phyloP scores from a whole-genome alignment of 805 yeast genomes.

The Barnettozyma siamensis region DNA sequence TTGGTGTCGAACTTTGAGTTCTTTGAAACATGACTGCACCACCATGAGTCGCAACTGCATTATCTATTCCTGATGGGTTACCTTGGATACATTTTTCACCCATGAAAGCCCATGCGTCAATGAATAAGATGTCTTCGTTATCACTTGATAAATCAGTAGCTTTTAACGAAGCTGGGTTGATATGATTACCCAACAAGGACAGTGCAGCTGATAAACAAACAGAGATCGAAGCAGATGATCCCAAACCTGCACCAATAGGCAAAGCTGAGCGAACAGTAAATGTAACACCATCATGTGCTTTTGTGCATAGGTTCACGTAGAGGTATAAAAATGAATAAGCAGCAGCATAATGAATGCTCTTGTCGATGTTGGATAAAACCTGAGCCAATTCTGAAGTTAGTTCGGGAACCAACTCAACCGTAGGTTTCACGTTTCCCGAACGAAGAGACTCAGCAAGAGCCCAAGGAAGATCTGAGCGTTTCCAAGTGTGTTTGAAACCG shows the following conservation, averaged over 20 bases:
- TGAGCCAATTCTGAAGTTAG: slow-evolving; percentile 44
- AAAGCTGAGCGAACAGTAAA: slow-evolving; percentile 75
- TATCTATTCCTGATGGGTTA: slow-evolving; percentile 94
- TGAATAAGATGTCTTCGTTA: slow-evolving; percentile 44
- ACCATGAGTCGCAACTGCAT: slow-evolving; percentile 92
- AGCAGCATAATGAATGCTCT: slow-evolving; percentile 65
- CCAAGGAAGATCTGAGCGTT: slow-evolving; percentile 57
- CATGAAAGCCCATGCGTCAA: slow-evolving; percentile 83
- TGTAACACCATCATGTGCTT: slow-evolving; percentile 41
- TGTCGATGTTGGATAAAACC: slow-evolving; percentile 39
- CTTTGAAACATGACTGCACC: slow-evolving; percentile 92
- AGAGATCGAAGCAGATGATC: slow-evolving; percentile 86
- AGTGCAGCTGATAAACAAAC: slow-evolving; percentile 80
- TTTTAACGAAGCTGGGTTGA: slow-evolving; percentile 33
- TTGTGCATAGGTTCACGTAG: slow-evolving; percentile 51
- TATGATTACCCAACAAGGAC: slow-evolving; percentile 51
- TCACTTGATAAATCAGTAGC: slow-evolving; percentile 32
- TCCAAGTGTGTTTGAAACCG: slow-evolving; percentile 60
- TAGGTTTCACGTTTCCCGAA: slow-evolving; percentile 25
- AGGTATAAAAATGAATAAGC: slow-evolving; percentile 82
- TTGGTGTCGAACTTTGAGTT: slow-evolving; percentile 44
- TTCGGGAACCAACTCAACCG: slow-evolving; percentile 56
- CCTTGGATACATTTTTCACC: slow-evolving; percentile 97
- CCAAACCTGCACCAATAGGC: slow-evolving; percentile 96
- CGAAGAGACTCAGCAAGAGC: slow-evolving; percentile 26